Evolutionary conservation across 352 stramenopile species (phyloP), one percentile per base, ranked within the genome.

Genomic region (Phytopythium mirpurense): DNA sequence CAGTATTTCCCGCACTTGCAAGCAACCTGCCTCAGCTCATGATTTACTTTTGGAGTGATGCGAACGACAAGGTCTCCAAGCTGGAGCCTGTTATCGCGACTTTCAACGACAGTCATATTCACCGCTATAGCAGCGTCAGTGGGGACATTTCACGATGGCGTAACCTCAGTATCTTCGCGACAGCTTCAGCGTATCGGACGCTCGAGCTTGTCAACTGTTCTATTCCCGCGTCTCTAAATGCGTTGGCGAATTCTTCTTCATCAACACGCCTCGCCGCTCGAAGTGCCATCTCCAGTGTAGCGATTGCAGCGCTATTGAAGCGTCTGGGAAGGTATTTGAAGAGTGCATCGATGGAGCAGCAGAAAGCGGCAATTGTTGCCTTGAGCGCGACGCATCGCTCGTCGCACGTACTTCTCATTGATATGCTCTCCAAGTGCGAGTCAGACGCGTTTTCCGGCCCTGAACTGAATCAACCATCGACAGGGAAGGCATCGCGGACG

Each of bases 1-100:
- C 70, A 16, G 55, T 90, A 0, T 87, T 82, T 41, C 51, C 54
- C 9, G 63, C 59, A 3, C 47, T 93, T 1, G 57, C 50, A n/a
- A 57, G 57, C 3, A 63, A 59, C 54, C 63, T 70, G 29, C 73
- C 82, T 8, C 70, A 86, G n/a, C 68, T 90, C 23, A 67, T 67
- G 1, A 62, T 65, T 11, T 88, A 80, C 59, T 83, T 90, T 51
- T 93, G 79, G 79, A 52, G 57, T 2, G 73, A 88, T 27, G 66
- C 86, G 31, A 72, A 62, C 41, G 75, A 87, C 52, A 87, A 83
- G 10, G 65, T 87, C 10, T 50, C 67, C 23, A 81, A 86, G 21
- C 56, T 86, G 6, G 82, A 90, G 44, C 82, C 81, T 2, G 66
- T 73, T 8, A 70, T 91, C 9, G 59, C 75, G 10, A 57, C 61